Percentiles rank a stretch among this genome's conserved stretches.
Evolutionary conservation across 2,329 filamentous ascomycete species (phyloP).

Genomic region (Talaromyces sp.): DNA sequence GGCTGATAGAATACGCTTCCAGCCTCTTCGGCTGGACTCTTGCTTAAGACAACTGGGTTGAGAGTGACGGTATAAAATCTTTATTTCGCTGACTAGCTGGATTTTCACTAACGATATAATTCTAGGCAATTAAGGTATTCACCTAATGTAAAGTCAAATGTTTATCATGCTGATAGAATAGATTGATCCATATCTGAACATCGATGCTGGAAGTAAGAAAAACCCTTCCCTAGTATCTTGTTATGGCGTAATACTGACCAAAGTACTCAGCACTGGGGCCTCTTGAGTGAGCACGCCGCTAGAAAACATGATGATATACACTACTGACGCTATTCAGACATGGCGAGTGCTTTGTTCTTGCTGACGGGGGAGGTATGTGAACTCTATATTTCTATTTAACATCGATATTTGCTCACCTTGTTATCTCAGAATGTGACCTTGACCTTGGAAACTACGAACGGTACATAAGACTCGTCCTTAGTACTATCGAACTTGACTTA

Average conservation of each 20-base stretch:
- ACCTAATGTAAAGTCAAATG: neutral
- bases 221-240: neutral
- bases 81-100: neutral
- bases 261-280: neutral
- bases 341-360: conserved; percentile 83
- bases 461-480: neutral
- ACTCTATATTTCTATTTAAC: neutral
- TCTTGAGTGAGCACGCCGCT: neutral
- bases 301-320: conserved; percentile 60
- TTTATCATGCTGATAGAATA: neutral
- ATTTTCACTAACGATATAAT: neutral
- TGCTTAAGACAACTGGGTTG: conserved; percentile 75
- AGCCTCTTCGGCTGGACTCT: conserved; percentile 67
- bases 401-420: neutral
- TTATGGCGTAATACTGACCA: neutral
- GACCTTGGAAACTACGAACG: conserved; percentile 70
- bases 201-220: conserved; percentile 63
- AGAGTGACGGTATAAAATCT: conserved; percentile 67
- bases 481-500: neutral
- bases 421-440: conserved; percentile 46
- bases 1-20: conserved; percentile 10
- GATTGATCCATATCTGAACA: conserved; percentile 59
- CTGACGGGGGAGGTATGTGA: conserved; percentile 69
- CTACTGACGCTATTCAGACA: conserved; percentile 50
- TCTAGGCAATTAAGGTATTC: neutral